A percentile compares a stretch with the other conserved stretches of the same genome.
These are phyloP conservation scores for Phytophthora agathidicida DNA, from an alignment of 352 stramenopile species.

Conservation along the genomic window DNA sequence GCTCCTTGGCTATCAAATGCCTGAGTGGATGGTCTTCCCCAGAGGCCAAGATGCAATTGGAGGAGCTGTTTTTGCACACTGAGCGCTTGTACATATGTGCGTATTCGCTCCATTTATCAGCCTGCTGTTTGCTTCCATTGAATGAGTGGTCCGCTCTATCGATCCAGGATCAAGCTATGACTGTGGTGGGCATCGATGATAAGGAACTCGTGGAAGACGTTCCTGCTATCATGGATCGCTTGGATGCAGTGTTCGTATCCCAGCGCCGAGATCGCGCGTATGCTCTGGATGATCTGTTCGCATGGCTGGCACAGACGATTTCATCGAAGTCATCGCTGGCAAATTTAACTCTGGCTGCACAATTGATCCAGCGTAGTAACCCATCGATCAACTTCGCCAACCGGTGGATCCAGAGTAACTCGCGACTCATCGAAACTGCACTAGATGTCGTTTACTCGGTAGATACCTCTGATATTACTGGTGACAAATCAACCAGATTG, in stretches of 20 bases:
- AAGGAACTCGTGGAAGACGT: slow-evolving; percentile 13
- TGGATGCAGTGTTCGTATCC: slow-evolving; percentile 56
- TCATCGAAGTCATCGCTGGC: slow-evolving; percentile 35
- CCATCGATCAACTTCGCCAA: slow-evolving; percentile 42
- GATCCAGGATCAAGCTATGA: slow-evolving; percentile 60
- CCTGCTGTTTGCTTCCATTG: slow-evolving; percentile 48
- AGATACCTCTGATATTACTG: slow-evolving; percentile 15
- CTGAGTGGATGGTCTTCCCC: slow-evolving; percentile 28
- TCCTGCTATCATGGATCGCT: slow-evolving; percentile 39
- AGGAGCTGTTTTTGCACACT: slow-evolving; percentile 54
- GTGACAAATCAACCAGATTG: slow-evolving; percentile 12
- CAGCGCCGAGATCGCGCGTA: slow-evolving; percentile 40
- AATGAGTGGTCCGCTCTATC: slow-evolving; percentile 64
- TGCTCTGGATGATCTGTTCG: slow-evolving; percentile 59
- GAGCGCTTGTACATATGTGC: slow-evolving; percentile 71
- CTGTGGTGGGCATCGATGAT: slow-evolving; percentile 41
- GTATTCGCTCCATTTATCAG: slow-evolving; percentile 47
- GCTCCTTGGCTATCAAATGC: slow-evolving; percentile 38
- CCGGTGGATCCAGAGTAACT: slow-evolving; percentile 73
- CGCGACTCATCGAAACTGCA: slow-evolving; percentile 57
- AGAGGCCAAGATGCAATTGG: slow-evolving; percentile 42
- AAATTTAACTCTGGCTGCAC: slow-evolving; percentile 52
- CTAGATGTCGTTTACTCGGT: slow-evolving; percentile 58
- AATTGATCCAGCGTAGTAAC: slow-evolving; percentile 70
- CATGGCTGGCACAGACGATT: slow-evolving; percentile 47